Evolutionary conservation across 495 filamentous ascomycete species (phyloP).

Genomic region (Tetracladium setigerum): DNA sequence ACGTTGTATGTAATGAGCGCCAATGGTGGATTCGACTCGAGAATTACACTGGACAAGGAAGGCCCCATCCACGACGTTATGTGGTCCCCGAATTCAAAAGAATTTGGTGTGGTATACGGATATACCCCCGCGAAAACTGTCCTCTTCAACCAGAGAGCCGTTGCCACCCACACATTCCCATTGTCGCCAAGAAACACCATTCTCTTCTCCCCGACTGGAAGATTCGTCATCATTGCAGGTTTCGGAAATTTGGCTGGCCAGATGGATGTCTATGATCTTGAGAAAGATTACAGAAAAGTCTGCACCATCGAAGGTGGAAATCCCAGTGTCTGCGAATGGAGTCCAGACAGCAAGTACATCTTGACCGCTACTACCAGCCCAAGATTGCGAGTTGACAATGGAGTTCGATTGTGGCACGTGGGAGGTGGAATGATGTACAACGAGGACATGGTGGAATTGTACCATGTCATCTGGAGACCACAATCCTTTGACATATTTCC

Average conservation of each 20-base stretch:
- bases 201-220: conserved; percentile 86
- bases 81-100: conserved; percentile 95
- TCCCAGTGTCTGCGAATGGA: conserved; percentile 91
- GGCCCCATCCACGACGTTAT: conserved; percentile 96
- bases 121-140: conserved; percentile 98
- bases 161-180: conserved; percentile 72
- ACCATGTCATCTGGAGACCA: conserved; percentile 87
- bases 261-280: conserved; percentile 94
- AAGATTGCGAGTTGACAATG: conserved; percentile 91
- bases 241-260: conserved; percentile 97
- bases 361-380: conserved; percentile 95
- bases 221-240: conserved; percentile 87
- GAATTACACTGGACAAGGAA: conserved; percentile 91
- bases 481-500: conserved; percentile 52
- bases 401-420: conserved; percentile 91
- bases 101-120: conserved; percentile 95
- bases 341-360: conserved; percentile 89
- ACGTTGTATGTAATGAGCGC: conserved; percentile 92
- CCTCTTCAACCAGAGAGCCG: conserved; percentile 84
- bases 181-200: conserved; percentile 90
- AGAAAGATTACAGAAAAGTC: conserved; percentile 84
- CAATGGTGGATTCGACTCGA: conserved; percentile 84
- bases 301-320: conserved; percentile 94
- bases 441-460: conserved; percentile 87
- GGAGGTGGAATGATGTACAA: conserved; percentile 88